phyloP scores from a whole-genome alignment of 768 basidiomycete species.

The Trametes meyenii region DNA sequence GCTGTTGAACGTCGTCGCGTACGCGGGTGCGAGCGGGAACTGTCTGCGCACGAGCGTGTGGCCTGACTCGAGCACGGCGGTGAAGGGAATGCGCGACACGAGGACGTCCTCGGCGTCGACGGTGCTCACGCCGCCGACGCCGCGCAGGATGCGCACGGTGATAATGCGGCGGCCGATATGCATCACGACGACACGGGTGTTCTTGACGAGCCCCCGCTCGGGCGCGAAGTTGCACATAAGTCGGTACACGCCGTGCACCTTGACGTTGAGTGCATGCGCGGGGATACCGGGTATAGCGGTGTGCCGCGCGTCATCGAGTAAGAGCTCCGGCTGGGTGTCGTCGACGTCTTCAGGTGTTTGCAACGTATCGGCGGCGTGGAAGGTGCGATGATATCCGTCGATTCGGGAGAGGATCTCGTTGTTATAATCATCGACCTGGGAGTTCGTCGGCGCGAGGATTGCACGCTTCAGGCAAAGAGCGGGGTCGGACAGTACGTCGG shows the following conservation, averaged over 20 bases:
- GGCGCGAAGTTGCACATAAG: conserved; percentile 43
- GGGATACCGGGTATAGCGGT: conserved; percentile 29
- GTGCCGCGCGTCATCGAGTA: conserved; percentile 30
- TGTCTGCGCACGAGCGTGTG: conserved; percentile 39
- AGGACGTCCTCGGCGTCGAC: conserved; percentile 31
- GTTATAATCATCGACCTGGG: conserved; percentile 41
- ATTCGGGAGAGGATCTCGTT: conserved; percentile 33
- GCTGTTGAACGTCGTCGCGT: conserved; percentile 47
- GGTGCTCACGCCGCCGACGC: conserved; percentile 17
- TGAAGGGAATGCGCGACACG: conserved; percentile 34
- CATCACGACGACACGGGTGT: conserved; percentile 39
- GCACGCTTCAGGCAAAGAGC: conserved; percentile 32
- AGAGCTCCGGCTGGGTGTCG: conserved; percentile 21
- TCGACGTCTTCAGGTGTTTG: conserved; percentile 28
- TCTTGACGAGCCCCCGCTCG: conserved; percentile 44
- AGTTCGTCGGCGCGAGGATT: conserved; percentile 44
- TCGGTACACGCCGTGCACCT: conserved; percentile 37
- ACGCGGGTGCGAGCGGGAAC: conserved; percentile 43
- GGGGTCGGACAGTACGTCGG: conserved; percentile 31
- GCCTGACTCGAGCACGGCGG: conserved; percentile 25
- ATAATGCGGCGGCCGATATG: conserved; percentile 31
- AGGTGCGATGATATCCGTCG: conserved; percentile 29
- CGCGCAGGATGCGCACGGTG: conserved; percentile 31
- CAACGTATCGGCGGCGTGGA: conserved; percentile 31
- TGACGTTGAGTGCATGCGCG: conserved; percentile 33